phyloP scores from a whole-genome alignment of 2,329 filamentous ascomycete genomes.

The Xylariomycetidae sp. region DNA sequence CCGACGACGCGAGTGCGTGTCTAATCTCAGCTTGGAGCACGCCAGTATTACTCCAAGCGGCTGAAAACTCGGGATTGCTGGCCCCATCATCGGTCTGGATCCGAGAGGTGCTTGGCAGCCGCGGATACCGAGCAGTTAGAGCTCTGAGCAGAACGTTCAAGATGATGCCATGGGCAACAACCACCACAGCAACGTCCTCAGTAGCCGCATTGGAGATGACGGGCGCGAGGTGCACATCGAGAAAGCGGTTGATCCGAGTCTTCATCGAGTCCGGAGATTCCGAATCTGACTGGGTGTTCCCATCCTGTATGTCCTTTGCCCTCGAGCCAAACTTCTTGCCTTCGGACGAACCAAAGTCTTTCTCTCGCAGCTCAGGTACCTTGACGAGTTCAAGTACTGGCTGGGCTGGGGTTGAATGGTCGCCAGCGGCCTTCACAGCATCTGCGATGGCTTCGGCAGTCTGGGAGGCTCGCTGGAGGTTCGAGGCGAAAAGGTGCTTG shows the following conservation, averaged over 20 bases:
- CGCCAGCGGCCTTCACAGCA: conserved; percentile 36
- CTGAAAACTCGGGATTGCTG: conserved; percentile 18
- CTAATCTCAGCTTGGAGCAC: conserved; percentile 21
- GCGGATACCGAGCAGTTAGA: conserved; percentile 49
- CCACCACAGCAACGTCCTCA: conserved; percentile 42
- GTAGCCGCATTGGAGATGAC: conserved; percentile 33
- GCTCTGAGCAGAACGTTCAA: conserved; percentile 62
- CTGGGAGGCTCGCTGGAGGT: conserved; percentile 65
- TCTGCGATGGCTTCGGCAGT: conserved; percentile 63
- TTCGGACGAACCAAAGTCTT: conserved; percentile 68
- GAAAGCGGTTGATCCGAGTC: conserved; percentile 56
- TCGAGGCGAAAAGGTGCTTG: conserved; percentile 69
- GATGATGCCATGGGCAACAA: conserved; percentile 82
- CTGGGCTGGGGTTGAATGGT: not conserved
- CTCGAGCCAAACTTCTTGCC: conserved; percentile 49
- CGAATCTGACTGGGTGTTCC: too few species aligned
- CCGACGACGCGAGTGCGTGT: too few species aligned
- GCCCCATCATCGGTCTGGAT: conserved; percentile 4
- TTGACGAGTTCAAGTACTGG: conserved; percentile 29
- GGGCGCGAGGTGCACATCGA: conserved; percentile 58
- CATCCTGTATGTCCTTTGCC: conserved; percentile 35
- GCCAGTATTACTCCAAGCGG: conserved; percentile 47
- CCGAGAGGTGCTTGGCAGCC: conserved; percentile 1
- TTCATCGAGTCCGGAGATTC: conserved; percentile 66
- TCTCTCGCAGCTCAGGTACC: conserved; percentile 56